Evolutionary conservation across 495 filamentous ascomycete species (phyloP).

Genomic region (Xylaria flabelliformis): DNA sequence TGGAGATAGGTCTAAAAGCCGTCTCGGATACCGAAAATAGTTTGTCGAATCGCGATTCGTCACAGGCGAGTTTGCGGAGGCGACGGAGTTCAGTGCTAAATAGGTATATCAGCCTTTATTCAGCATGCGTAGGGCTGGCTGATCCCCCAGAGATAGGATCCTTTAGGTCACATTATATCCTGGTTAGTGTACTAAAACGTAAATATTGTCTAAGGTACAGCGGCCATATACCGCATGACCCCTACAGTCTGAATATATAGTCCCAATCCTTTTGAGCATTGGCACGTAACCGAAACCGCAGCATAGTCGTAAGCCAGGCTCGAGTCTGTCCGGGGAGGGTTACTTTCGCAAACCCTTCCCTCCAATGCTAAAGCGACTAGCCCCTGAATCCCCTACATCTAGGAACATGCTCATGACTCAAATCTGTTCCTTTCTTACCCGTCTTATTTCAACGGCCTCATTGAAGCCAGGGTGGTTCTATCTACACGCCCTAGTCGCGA

Average conservation of each 20-base stretch:
- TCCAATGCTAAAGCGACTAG: not conserved
- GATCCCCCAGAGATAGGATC: conserved; percentile 5
- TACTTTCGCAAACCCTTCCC: conserved; percentile 16
- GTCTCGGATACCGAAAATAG: conserved; percentile 19
- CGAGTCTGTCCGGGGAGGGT: conserved; percentile 11
- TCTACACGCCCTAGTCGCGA: conserved; percentile 9
- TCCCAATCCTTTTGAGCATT: not conserved
- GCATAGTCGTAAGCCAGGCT: not conserved
- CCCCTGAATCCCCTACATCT: not conserved
- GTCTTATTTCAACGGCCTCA: not conserved
- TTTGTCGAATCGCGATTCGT: conserved; percentile 2
- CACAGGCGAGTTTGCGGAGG: conserved; percentile 8
- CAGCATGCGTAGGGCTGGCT: conserved; percentile 18
- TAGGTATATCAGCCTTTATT: not conserved
- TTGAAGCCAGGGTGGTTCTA: conserved; percentile 10
- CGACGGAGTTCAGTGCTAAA: not conserved
- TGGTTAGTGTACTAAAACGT: conserved; percentile 1
- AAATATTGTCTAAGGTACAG: conserved; percentile 12
- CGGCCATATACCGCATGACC: conserved; percentile 1
- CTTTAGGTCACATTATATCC: conserved; percentile 27
- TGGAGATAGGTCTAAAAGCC: not conserved
- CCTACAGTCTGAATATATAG: conserved; percentile 1
- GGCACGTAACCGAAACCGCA: not conserved
- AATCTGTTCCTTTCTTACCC: conserved; percentile 3
- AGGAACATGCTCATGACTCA: not conserved